These are phyloP conservation scores for Dictyostelium firmibasis DNA, from an alignment of 78 protist species.

Conservation along the genomic window DNA sequence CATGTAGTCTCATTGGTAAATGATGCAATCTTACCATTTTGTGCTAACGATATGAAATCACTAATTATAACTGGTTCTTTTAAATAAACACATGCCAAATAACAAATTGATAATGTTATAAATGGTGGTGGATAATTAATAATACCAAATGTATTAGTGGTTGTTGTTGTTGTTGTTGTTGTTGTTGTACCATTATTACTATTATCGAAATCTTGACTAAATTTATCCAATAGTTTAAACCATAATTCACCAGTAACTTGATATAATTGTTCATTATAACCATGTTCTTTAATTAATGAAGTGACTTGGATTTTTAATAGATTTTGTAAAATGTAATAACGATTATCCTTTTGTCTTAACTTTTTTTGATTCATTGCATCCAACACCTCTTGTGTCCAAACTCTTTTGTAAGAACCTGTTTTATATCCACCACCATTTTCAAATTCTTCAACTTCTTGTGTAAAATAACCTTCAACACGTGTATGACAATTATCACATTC, in stretches of 20 bases:
- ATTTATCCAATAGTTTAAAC: neutral
- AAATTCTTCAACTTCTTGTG: constrained; percentile 14
- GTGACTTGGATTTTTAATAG: constrained; percentile 17
- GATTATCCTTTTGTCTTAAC: neutral
- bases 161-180: neutral
- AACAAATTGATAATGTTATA: constrained; percentile 20
- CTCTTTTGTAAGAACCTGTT: neutral
- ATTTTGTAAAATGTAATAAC: constrained; percentile 44
- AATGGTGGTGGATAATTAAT: constrained; percentile 22
- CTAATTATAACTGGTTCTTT: constrained; percentile 33
- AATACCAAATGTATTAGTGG: neutral
- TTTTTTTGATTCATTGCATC: too few relatives aligned
- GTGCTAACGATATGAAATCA: constrained; percentile 6
- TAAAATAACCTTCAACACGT: neutral
- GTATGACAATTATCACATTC: constrained; percentile 32
- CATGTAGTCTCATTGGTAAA: neutral
- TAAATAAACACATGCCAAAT: neutral
- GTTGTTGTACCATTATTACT: neutral
- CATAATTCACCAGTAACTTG: constrained; percentile 64
- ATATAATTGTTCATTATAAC: constrained; percentile 29
- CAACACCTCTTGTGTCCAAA: neutral
- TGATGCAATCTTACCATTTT: constrained; percentile 12
- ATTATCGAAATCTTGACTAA: neutral
- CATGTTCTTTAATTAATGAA: neutral
- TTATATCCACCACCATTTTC: constrained; percentile 22